Percentiles rank a stretch among this genome's conserved stretches.
phyloP scores from a whole-genome alignment of 2,329 filamentous ascomycete species.

The Geoglossum cookeanum region DNA sequence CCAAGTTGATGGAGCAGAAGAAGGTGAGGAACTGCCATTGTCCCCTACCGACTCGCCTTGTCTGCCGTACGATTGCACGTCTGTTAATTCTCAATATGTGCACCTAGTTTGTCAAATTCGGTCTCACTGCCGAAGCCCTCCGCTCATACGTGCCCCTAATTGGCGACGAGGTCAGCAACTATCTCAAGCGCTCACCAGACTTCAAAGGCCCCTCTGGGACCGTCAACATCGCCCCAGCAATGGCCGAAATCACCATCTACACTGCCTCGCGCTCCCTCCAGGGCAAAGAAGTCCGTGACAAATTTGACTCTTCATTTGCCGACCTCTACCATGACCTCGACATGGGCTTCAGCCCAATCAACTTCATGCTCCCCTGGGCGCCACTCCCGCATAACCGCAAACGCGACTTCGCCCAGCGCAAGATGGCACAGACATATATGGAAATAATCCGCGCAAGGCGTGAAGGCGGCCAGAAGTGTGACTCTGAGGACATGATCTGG shows the following conservation, averaged over 20 bases:
- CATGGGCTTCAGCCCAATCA: slow-evolving; percentile 60
- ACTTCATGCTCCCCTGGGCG: slow-evolving; percentile 65
- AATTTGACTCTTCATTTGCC: slow-evolving; percentile 53
- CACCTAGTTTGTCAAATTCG: slow-evolving; percentile 57
- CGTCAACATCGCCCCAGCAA: slow-evolving; percentile 43
- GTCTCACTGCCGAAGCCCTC: slow-evolving; percentile 57
- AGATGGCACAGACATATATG: slow-evolving; percentile 52
- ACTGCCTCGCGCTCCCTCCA: slow-evolving; percentile 62
- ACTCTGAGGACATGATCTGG: slow-evolving; percentile 53
- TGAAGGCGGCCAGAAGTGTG: slow-evolving; percentile 24
- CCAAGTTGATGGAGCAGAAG: slow-evolving; percentile 16
- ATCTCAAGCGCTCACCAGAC: slow-evolving; percentile 30
- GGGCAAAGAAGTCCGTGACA: slow-evolving; percentile 54
- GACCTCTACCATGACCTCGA: slow-evolving; percentile 65
- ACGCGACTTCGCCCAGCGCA: slow-evolving; percentile 49
- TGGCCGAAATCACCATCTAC: slow-evolving; percentile 64
- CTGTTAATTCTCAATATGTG: background rate
- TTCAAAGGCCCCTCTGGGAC: slow-evolving; percentile 42
- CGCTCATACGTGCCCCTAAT: slow-evolving; percentile 32
- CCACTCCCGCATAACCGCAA: slow-evolving; percentile 58
- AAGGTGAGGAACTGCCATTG: slow-evolving; percentile 5
- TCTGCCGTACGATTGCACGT: background rate
- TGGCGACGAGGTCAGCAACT: slow-evolving; percentile 26
- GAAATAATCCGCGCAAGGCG: slow-evolving; percentile 49
- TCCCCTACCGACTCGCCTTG: background rate